A percentile compares a stretch with the other conserved stretches of the same genome.
Conservation (phyloP, 1,284 basidiomycete genomes). For the Rhodotorula sp. region DNA sequence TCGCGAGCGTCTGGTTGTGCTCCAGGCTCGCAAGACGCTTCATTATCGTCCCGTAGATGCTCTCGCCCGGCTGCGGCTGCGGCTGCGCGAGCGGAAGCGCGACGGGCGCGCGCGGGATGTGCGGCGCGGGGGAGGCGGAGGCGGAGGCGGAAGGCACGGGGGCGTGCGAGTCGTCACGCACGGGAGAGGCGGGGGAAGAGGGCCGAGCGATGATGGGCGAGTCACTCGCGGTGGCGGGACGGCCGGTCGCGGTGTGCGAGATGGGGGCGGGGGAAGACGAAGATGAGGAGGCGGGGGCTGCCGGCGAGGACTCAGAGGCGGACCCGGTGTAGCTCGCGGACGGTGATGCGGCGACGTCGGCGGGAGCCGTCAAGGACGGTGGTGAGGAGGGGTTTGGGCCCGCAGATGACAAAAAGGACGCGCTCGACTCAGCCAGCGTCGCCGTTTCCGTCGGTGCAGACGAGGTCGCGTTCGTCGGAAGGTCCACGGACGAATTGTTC, state of each 20-base stretch:
- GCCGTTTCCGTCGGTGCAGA: background rate
- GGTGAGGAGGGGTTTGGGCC: background rate
- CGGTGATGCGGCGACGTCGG: background rate
- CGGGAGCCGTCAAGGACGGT: background rate
- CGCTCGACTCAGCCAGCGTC: background rate
- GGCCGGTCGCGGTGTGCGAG: background rate
- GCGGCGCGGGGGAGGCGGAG: background rate
- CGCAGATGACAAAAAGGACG: background rate
- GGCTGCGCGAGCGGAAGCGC: constrained; percentile 11
- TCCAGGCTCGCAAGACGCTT: constrained; percentile 85
- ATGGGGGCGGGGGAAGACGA: background rate
- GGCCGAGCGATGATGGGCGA: background rate
- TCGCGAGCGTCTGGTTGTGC: constrained; percentile 80
- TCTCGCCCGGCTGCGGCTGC: constrained; percentile 74
- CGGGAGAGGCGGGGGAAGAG: background rate
- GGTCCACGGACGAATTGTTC: fast-evolving
- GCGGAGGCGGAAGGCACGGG: background rate
- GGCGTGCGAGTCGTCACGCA: background rate
- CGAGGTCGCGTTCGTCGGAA: background rate
- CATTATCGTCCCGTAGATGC: constrained; percentile 95
- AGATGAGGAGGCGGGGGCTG: background rate
- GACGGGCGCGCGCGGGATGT: constrained; percentile 12
- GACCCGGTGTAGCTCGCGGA: background rate
- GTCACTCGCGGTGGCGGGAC: background rate
- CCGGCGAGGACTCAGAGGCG: too few relatives aligned